phyloP scores from a whole-genome alignment of 192 early-diverging fungal species.

The Backusella luteola region DNA sequence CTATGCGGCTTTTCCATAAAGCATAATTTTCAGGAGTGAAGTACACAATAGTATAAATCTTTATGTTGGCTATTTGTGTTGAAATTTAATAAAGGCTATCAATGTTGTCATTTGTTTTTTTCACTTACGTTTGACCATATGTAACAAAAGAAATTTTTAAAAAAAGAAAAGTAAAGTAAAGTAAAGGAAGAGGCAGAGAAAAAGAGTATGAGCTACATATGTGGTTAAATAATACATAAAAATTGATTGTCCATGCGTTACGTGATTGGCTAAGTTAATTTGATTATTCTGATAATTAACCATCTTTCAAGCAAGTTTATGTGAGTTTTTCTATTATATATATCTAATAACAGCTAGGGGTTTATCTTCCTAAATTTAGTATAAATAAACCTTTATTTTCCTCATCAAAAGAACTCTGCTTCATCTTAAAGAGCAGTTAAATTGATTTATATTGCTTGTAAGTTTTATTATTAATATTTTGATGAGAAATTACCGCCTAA shows the following conservation, averaged over 20 bases:
- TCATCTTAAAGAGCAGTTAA: too few species aligned
- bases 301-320: neutral
- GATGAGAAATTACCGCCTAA: too few species aligned
- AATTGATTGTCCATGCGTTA: neutral
- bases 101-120: neutral
- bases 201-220: neutral
- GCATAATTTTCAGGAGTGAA: neutral
- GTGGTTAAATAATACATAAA: neutral
- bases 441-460: too few species aligned
- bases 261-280: neutral
- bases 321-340: neutral
- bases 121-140: neutral
- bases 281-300: neutral
- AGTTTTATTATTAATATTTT: too few species aligned
- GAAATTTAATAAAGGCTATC: neutral
- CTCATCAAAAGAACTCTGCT: too few species aligned
- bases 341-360: too few species aligned
- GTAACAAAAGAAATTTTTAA: neutral
- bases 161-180: neutral
- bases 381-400: too few species aligned
- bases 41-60: neutral
- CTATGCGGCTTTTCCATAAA: neutral
- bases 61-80: neutral
- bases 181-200: neutral
- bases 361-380: too few species aligned